Evolutionary conservation across 1,284 basidiomycete genomes (phyloP), one percentile per base, ranked within the genome.

Genomic region (Phlebopus sp.): DNA sequence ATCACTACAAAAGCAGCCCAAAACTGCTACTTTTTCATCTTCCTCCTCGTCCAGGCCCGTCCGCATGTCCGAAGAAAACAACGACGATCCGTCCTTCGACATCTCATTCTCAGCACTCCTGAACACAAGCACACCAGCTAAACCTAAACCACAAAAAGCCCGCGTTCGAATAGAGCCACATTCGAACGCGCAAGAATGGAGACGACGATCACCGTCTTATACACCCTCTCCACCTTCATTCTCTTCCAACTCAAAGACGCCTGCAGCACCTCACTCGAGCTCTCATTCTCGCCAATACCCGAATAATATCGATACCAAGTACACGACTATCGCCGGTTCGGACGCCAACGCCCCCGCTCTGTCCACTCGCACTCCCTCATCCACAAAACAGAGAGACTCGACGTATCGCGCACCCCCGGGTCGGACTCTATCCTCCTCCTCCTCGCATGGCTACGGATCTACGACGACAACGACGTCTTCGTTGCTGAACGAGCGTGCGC

Each of bases 111-210:
- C 57, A 9, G 47, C 50, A 4, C 36, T 49, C 17, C 53, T 55
- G 9, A 63, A 63, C 8, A 57, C 64, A 0, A 66, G 60, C 14
- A 63, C 62, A 11, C 61, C 61, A 30, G 62, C 60, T 5, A 63
- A 66, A 40, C 49, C 52, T 10, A 56, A 53, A 7, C 40, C 27
- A n/a, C n/a, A n/a, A 2, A 40, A 40, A 23, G 9, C 14, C 5
- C 43, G 17, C 21, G 32, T 9, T 37, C 43, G 8, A 29, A 29
- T 29, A 29, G 27, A 8, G 10, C 27, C 9, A 8, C 9, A 11
- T n/a, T n/a, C n/a, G n/a, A 11, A 29, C 10, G 9, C 10, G 27
- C 27, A 29, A 11, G 27, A 29, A 29, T 8, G 10, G 10, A 29
- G 27, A 29, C 4, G 27, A 29, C 27, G 27, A 8, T 29, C 27